phyloP scores from a whole-genome alignment of 2,329 filamentous ascomycete genomes.

The Aureobasidium sp. region DNA sequence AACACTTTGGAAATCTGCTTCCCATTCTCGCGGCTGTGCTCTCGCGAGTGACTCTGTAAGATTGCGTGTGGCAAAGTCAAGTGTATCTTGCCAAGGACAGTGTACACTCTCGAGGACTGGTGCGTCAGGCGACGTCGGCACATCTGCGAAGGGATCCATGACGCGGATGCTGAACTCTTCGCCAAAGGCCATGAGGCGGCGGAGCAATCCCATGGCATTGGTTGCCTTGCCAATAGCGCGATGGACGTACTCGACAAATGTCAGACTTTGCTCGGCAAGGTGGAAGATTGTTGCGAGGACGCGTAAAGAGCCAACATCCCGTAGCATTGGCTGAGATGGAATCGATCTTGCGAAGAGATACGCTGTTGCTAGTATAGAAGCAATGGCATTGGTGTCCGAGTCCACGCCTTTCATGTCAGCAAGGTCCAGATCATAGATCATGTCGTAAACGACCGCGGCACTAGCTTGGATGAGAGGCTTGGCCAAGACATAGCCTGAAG shows the following conservation, averaged over 20 bases:
- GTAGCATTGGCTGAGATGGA: no score
- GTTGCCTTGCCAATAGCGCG: background rate
- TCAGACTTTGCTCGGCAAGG: background rate
- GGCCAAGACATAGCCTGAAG: slow-evolving; percentile 45
- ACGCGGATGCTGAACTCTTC: background rate
- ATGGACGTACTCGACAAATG: slow-evolving; percentile 1
- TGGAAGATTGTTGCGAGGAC: background rate
- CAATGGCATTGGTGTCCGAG: slow-evolving; percentile 18
- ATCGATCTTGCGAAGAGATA: background rate
- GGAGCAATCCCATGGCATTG: background rate
- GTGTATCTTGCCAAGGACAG: slow-evolving; percentile 1
- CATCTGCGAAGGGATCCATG: background rate
- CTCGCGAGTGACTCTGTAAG: background rate
- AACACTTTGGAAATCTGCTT: background rate
- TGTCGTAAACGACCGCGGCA: slow-evolving; percentile 34
- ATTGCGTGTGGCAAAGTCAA: background rate
- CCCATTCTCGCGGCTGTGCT: background rate
- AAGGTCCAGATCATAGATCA: slow-evolving; percentile 41
- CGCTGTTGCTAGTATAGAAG: background rate
- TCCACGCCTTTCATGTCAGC: slow-evolving; percentile 33
- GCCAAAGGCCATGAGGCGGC: background rate
- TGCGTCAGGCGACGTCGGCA: background rate
- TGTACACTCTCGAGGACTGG: background rate
- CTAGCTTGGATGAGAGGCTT: slow-evolving; percentile 46
- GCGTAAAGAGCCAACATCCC: background rate